phyloP scores from a whole-genome alignment of 352 stramenopile genomes.

The Globisporangium paroecandrum region DNA sequence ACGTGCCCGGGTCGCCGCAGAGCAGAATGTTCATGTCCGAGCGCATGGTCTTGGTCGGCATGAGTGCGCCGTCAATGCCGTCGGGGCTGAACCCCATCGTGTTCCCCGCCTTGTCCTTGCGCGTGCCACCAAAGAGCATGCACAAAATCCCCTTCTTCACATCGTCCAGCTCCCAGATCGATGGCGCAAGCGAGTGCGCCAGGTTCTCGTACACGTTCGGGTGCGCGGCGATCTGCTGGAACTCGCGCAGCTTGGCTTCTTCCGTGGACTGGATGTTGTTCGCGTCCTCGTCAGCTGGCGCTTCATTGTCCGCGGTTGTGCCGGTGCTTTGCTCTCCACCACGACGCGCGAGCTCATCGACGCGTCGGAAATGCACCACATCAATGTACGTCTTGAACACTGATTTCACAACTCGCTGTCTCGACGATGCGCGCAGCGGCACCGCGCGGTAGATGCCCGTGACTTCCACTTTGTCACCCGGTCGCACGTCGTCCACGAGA shows the following conservation, averaged over 20 bases:
- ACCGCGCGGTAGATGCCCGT: constrained; percentile 98
- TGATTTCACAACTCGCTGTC: constrained; percentile 92
- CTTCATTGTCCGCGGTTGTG: constrained; percentile 15
- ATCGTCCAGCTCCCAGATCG: constrained; percentile 96
- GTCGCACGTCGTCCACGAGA: constrained; percentile 95
- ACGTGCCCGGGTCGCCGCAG: constrained; percentile 97
- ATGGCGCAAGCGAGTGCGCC: constrained; percentile 75
- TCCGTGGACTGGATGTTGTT: constrained; percentile 53
- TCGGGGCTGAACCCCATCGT: constrained; percentile 18
- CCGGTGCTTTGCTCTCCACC: constrained; percentile 15
- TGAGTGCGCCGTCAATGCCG: constrained; percentile 38
- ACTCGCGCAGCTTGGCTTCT: constrained; percentile 59
- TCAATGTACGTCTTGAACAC: constrained; percentile 99
- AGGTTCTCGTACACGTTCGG: constrained; percentile 83
- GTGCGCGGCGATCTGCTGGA: constrained; percentile 70
- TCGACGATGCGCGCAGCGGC: constrained; percentile 91
- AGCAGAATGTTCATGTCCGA: constrained; percentile 99
- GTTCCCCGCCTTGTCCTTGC: constrained; percentile 57
- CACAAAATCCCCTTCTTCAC: constrained; percentile 99
- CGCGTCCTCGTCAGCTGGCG: constrained; percentile 18
- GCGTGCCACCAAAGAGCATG: constrained; percentile 98
- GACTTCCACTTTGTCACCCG: constrained; percentile 95
- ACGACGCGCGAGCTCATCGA: constrained; percentile 73
- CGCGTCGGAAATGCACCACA: constrained; percentile 96
- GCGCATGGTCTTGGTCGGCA: constrained; percentile 71